Conservation (phyloP, 2,329 filamentous ascomycete genomes). For the Penicillium sp. region DNA sequence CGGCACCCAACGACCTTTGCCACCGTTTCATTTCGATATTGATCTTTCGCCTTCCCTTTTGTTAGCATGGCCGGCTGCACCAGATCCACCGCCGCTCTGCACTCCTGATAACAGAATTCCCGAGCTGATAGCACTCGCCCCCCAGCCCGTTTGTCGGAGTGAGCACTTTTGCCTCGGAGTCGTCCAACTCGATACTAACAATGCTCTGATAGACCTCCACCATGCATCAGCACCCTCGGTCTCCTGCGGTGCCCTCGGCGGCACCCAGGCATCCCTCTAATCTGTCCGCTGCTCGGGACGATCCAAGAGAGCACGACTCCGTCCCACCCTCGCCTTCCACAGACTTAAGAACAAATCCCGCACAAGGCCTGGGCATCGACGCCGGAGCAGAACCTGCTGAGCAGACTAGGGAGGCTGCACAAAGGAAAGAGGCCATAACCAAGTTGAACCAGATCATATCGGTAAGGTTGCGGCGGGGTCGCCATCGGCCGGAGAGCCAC, state of each 20-base stretch:
- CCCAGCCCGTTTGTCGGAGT: slow-evolving; percentile 16
- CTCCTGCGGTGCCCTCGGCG: slow-evolving; percentile 61
- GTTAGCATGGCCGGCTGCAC: slow-evolving; percentile 43
- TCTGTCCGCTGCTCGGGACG: slow-evolving; percentile 72
- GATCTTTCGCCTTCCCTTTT: slow-evolving; percentile 16
- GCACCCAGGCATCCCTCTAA: slow-evolving; percentile 71
- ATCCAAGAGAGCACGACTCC: slow-evolving; percentile 65
- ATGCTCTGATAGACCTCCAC: slow-evolving; percentile 23
- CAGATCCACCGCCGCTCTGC: slow-evolving; percentile 30
- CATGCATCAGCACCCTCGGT: slow-evolving; percentile 90
- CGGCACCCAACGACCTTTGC: slow-evolving; percentile 10
- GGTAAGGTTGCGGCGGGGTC: slow-evolving; percentile 50
- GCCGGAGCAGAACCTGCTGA: slow-evolving; percentile 46
- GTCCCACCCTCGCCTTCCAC: slow-evolving; percentile 55
- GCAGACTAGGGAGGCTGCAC: slow-evolving; percentile 46
- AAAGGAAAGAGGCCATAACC: slow-evolving; percentile 65
- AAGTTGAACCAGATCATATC: slow-evolving; percentile 94
- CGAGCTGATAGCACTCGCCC: slow-evolving; percentile 18
- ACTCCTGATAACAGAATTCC: slow-evolving; percentile 34
- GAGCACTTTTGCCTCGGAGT: slow-evolving; percentile 6
- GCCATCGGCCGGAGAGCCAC: not conserved
- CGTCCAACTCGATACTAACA: slow-evolving; percentile 1
- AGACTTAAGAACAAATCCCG: slow-evolving; percentile 50
- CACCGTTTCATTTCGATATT: slow-evolving; percentile 1
- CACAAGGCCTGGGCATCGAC: slow-evolving; percentile 52